Base-by-base conservation (phyloP, 2,329 filamentous ascomycete species). In the Aquanectria penicillioides region DNA sequence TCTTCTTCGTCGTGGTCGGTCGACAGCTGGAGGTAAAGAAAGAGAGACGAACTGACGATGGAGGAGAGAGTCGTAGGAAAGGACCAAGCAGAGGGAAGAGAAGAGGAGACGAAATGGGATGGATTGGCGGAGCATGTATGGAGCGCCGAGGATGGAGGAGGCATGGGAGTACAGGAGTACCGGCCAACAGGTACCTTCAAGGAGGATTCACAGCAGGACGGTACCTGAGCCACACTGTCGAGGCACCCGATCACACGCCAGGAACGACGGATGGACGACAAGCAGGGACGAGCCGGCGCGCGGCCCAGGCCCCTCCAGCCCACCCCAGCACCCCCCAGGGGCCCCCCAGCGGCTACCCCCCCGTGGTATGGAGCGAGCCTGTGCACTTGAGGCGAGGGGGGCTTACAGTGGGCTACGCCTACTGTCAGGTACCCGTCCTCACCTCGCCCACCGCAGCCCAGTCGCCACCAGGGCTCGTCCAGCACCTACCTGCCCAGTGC, bases 1-100 rank as follows among this genome's bases (percentile, higher is more conserved):
- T 61, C 62, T 66, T 60, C 62, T 43, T 68, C 66, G 56, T 69
- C 41, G 71, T 77, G 75, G 74, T 80, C 74, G 74, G 74, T 80
- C 74, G 74, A 73, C 67, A 70, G 69, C 66, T 64, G 65, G 55
- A 59, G 62, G 47, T 50, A 31, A 44, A 38, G 37, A 37, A 53
- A 66, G 64, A 67, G 67, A 64, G 65, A 67, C 57, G 49, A 70
- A 70, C 67, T 66, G 71, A 71, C 75, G 73, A 75, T 72, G 68
- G 65, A 60, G 69, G 64, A 64, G 69, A 66, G 68, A 67, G 64
- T 51, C 43, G 37, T 34, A 38, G 29, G 63, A 57, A 66, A 57
- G 46, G 57, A 49, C n/a, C n/a, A 58, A 53, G 49, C 9, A 69
- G 61, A 63, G 59, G 51, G 58, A 69, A 65, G 62, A 67, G 63